Percentiles rank a stretch among this genome's conserved stretches.
Evolutionary conservation across 176 grass and related monocot species (phyloP).

Genomic region (Juncus inflexus): DNA sequence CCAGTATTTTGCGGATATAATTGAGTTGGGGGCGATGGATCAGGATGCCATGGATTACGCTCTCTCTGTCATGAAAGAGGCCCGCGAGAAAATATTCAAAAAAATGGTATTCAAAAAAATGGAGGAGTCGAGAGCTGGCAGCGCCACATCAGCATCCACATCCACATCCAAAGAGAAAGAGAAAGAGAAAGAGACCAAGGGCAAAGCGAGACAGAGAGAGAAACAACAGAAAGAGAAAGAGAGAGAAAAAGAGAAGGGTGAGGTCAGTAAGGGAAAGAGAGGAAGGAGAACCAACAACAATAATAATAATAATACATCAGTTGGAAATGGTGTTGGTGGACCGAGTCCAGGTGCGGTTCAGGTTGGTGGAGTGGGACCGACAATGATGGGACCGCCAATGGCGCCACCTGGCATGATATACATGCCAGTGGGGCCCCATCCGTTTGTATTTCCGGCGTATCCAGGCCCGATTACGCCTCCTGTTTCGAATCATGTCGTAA

Average conservation of each 20-base stretch:
- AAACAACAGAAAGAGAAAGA: constrained; percentile 7
- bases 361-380: constrained; percentile 4
- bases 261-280: constrained; percentile 6
- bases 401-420: constrained; percentile 27
- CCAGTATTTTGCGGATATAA: constrained; percentile 65
- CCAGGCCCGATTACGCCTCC: constrained; percentile 14
- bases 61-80: constrained; percentile 66
- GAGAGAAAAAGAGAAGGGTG: constrained; percentile 15
- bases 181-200: constrained; percentile 13
- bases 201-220: constrained; percentile 19
- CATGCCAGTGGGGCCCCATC: constrained; percentile 20
- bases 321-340: background rate
- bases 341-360: background rate
- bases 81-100: constrained; percentile 54
- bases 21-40: constrained; percentile 70
- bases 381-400: background rate
- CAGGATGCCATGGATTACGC: constrained; percentile 83
- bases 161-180: constrained; percentile 14
- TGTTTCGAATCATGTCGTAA: constrained; percentile 1
- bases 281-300: constrained; percentile 16
- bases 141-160: background rate
- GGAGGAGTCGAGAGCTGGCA: constrained; percentile 28
- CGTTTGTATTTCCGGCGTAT: constrained; percentile 14
- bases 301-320: constrained; percentile 11
- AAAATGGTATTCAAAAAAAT: constrained; percentile 31